Base-by-base conservation (phyloP, 2,329 filamentous ascomycete species). In the Penicillium sp. region DNA sequence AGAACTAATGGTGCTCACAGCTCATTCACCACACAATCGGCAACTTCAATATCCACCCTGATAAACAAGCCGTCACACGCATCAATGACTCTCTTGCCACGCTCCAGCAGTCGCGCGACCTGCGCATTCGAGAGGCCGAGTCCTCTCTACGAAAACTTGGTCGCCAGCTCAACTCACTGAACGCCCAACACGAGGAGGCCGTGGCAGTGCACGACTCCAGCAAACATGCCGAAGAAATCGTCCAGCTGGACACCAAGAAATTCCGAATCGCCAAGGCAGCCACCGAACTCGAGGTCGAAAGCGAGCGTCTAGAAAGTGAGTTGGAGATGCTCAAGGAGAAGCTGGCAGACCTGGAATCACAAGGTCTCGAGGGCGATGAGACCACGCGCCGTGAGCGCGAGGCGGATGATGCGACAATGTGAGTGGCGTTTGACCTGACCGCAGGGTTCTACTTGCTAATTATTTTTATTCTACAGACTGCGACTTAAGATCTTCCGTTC, bases 221-320 rank as follows among this genome's bases (percentile, higher is more conserved):
- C 6, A 85, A 84, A 54, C 93, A 97, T 75, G 90, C 92, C 6
- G 85, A 85, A 33, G 85, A 89, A 67, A 96, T 97, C 57, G 81
- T 94, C 18, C 83, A 87, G 38, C 85, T 96, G 56, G 93, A 97
- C 74, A 95, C 90, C 1, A 86, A 92, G 63, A 96, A 96, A 69
- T 97, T 97, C 75, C 87, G 91, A 62, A 87, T 90, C 52, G 93
- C 93, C n/a, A 97, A 97, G 74, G 85, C 89, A 15, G 90, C 89
- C 0, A 87, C 84, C 1, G 93, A 97, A 70, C 79, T 94, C 6
- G 92, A 96, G 76, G 91, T 93, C 67, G 94, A 99, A 75, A 88
- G 89, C n/a, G 93, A 97, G 78, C 82, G 93, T n/a, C 77, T 97
- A 42, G 85, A 89, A 51, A 83, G 85, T 6, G 89, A 95, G 71